phyloP scores from a whole-genome alignment of 306 rosid genomes.

The Vigna radiata region DNA sequence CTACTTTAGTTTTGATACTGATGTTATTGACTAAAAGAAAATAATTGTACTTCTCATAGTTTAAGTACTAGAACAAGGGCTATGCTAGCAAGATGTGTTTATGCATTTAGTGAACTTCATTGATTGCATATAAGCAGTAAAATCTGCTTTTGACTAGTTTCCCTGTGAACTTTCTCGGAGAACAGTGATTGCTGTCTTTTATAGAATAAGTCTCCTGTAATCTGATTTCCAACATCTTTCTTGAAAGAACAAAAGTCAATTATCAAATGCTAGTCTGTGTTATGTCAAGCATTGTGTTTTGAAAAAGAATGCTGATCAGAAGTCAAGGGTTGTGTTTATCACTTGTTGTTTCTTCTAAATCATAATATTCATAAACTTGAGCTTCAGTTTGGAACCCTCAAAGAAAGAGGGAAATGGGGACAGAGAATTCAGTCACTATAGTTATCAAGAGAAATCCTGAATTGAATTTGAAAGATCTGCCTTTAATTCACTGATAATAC shows the following conservation, averaged over 20 bases:
- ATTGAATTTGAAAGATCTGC: conserved; percentile 33
- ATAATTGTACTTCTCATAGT: background rate
- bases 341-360: conserved; percentile 19
- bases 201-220: conserved; percentile 15
- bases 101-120: conserved; percentile 17
- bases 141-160: conserved; percentile 11
- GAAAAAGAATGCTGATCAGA: conserved; percentile 15
- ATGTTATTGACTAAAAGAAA: conserved; percentile 5
- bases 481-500: conserved; percentile 38
- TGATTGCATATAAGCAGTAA: conserved; percentile 21
- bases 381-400: conserved; percentile 11
- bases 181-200: conserved; percentile 14
- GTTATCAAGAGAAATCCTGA: conserved; percentile 10
- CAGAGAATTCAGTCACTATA: conserved; percentile 5
- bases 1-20: conserved; percentile 13
- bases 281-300: conserved; percentile 24
- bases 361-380: conserved; percentile 24
- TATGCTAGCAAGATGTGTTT: conserved; percentile 1
- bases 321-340: conserved; percentile 2
- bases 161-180: background rate
- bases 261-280: conserved; percentile 11
- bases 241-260: background rate
- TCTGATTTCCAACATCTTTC: conserved; percentile 26
- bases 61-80: background rate
- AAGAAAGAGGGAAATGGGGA: conserved; percentile 15